These are phyloP conservation scores for Blumeriella jaapii DNA, from an alignment of 2,329 filamentous ascomycete species.

Conservation along the genomic window DNA sequence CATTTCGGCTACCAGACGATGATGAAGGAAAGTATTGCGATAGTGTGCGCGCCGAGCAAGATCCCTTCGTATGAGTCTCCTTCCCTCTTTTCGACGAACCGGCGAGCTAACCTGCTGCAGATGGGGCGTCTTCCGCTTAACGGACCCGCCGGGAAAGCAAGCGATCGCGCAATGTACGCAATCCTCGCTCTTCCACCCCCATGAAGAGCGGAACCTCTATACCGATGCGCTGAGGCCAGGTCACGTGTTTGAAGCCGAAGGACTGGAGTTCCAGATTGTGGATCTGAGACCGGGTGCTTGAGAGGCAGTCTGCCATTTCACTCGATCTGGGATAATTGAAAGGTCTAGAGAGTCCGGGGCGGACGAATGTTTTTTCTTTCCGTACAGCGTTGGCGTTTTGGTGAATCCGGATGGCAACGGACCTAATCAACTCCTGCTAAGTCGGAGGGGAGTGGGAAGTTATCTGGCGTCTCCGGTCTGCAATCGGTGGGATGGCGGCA, in stretches of 20 bases:
- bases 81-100: not conserved
- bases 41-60: slow-evolving; percentile 84
- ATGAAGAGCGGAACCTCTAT: slow-evolving; percentile 32
- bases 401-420: not conserved
- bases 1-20: slow-evolving; percentile 92
- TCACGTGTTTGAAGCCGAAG: slow-evolving; percentile 46
- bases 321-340: too few relatives aligned
- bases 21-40: slow-evolving; percentile 91
- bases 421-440: too few relatives aligned
- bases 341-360: too few relatives aligned
- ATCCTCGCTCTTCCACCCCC: slow-evolving; percentile 74
- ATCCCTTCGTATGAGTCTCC: slow-evolving; percentile 52
- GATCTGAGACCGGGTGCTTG: slow-evolving; percentile 39
- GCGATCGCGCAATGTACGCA: slow-evolving; percentile 73
- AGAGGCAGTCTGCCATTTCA: too few relatives aligned
- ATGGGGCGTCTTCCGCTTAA: slow-evolving; percentile 86
- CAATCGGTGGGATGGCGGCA: too few relatives aligned
- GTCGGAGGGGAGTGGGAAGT: too few relatives aligned
- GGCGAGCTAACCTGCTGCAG: slow-evolving; percentile 32
- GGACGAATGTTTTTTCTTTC: not conserved
- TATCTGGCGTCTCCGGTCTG: too few relatives aligned
- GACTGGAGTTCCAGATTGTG: slow-evolving; percentile 50
- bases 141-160: slow-evolving; percentile 80
- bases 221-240: slow-evolving; percentile 37
- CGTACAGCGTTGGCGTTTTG: slow-evolving; percentile 3